Evolutionary conservation across 129 eudicot genomes (phyloP), one percentile per base, ranked within the genome.

Genomic region (Chrysanthemum seticuspe): DNA sequence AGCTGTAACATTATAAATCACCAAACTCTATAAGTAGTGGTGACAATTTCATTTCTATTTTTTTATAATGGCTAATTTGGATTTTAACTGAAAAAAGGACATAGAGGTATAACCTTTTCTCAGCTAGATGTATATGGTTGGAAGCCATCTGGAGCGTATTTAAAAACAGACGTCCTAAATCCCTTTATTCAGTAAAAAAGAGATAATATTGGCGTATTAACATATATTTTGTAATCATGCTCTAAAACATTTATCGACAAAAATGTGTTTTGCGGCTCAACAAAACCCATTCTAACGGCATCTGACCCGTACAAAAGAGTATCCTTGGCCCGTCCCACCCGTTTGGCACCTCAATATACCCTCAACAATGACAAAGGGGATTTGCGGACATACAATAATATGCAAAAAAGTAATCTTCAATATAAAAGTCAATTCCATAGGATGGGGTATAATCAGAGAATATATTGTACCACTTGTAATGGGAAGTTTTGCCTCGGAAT

Each of bases 401-500:
- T 25, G 59, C 59, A 54, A 54, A 54, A 14, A n/a, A 5, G 1
- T 18, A 54, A 54, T 54, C 23, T 19, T 5, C 8, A 59, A 59
- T 18, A 59, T 19, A 36, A 16, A 63, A 70, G 16, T 68, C 7
- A 14, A 50, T 60, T 60, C 27, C 65, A 53, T 54, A 25, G 29
- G 16, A 68, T 14, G 60, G 9, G 18, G 6, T 27, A 50, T 53
- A 52, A 27, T 34, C 5, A 49, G 69, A 81, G 51, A 29, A 6
- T 61, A 18, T 0, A 47, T 72, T 79, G 27, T 87, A 92, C 98
- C 98, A 74, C 96, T 89, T 54, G 87, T 87, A 40, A 92, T 89
- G 34, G 98, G 98, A 68, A 92, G 90, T 82, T 89, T 92, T 15
- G 78, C 84, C 50, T 14, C 74, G 13, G 96, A 85, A 81, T 87